Percentiles rank a stretch among this genome's conserved stretches.
Evolutionary conservation across 2,329 filamentous ascomycete species (phyloP).

Genomic region (Ascocoryne sarcoides): DNA sequence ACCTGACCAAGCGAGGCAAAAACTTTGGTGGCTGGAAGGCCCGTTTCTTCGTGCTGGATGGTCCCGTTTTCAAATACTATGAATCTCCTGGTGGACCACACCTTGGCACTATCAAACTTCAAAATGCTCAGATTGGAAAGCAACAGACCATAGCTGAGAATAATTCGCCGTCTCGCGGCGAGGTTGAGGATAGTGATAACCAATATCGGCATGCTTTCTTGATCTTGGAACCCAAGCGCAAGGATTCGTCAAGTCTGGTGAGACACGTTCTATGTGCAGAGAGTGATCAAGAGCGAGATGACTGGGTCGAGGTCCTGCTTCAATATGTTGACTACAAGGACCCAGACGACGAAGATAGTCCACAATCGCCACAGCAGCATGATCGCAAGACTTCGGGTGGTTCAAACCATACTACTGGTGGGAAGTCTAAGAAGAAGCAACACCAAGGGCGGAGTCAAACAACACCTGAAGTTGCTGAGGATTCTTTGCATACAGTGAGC

Average conservation of each 20-base stretch:
- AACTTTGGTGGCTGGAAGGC: slow-evolving; percentile 99
- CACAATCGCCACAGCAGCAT: slow-evolving; percentile 26
- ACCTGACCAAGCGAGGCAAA: slow-evolving; percentile 93
- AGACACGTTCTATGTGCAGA: slow-evolving; percentile 94
- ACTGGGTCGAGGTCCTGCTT: slow-evolving; percentile 85
- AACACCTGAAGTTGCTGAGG: slow-evolving; percentile 31
- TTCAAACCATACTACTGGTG: slow-evolving; percentile 29
- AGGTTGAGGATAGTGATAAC: slow-evolving; percentile 72
- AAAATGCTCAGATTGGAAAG: slow-evolving; percentile 87
- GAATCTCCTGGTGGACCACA: slow-evolving; percentile 86
- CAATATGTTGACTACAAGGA: slow-evolving; percentile 78
- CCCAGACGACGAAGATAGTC: slow-evolving; percentile 38
- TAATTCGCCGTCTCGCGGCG: slow-evolving; percentile 49
- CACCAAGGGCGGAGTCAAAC: slow-evolving; percentile 27
- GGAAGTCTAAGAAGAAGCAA: slow-evolving; percentile 34
- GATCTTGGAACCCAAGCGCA: slow-evolving; percentile 91
- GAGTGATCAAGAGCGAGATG: slow-evolving; percentile 83
- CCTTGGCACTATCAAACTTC: slow-evolving; percentile 86
- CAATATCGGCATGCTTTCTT: slow-evolving; percentile 96
- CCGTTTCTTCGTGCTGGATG: slow-evolving; percentile 60
- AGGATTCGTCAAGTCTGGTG: slow-evolving; percentile 79
- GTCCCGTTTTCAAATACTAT: slow-evolving; percentile 74
- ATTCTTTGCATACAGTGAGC: slow-evolving; percentile 28
- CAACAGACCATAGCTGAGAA: slow-evolving; percentile 57
- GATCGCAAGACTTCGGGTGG: slow-evolving; percentile 33